Percentiles rank a stretch among this genome's conserved stretches.
These are phyloP conservation scores for Penicillium decumbens DNA, from an alignment of 2,329 filamentous ascomycete genomes.

Conservation along the genomic window DNA sequence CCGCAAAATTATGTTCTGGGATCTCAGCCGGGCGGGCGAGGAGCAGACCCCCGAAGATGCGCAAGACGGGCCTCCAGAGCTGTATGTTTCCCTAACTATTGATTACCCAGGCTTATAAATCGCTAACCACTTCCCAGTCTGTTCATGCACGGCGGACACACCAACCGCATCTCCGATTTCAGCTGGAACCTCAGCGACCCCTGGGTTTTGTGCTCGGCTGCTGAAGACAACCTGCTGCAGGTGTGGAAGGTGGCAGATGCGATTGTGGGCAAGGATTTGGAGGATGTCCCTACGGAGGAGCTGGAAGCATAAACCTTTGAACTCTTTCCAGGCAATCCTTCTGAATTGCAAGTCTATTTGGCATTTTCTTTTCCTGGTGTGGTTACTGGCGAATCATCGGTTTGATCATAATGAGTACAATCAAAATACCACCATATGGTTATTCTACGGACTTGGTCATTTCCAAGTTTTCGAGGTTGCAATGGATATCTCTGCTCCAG, in stretches of 20 bases:
- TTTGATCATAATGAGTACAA: slow-evolving; percentile 8
- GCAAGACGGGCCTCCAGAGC: slow-evolving; percentile 88
- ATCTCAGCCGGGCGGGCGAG: slow-evolving; percentile 83
- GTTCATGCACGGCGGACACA: slow-evolving; percentile 99
- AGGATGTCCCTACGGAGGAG: slow-evolving; percentile 71
- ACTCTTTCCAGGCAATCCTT: neutral
- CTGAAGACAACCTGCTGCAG: slow-evolving; percentile 94
- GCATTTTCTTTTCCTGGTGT: slow-evolving; percentile 2
- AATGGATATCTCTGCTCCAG: neutral
- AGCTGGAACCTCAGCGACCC: slow-evolving; percentile 97
- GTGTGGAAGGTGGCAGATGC: slow-evolving; percentile 85
- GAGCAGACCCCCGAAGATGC: slow-evolving; percentile 93
- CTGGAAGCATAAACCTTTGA: slow-evolving; percentile 52
- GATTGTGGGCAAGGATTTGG: slow-evolving; percentile 72
- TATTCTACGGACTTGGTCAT: neutral
- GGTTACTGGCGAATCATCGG: slow-evolving; percentile 5
- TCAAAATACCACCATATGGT: slow-evolving; percentile 1
- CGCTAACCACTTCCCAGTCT: slow-evolving; percentile 51
- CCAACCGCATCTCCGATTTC: slow-evolving; percentile 93
- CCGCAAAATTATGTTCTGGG: slow-evolving; percentile 92
- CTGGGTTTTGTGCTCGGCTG: slow-evolving; percentile 92
- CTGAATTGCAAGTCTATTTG: neutral
- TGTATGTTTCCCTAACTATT: slow-evolving; percentile 56
- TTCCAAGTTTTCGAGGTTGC: too few relatives aligned
- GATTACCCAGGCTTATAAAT: neutral